phyloP scores from a whole-genome alignment of 23 red algal species.

The Porphyridium purpureum region DNA sequence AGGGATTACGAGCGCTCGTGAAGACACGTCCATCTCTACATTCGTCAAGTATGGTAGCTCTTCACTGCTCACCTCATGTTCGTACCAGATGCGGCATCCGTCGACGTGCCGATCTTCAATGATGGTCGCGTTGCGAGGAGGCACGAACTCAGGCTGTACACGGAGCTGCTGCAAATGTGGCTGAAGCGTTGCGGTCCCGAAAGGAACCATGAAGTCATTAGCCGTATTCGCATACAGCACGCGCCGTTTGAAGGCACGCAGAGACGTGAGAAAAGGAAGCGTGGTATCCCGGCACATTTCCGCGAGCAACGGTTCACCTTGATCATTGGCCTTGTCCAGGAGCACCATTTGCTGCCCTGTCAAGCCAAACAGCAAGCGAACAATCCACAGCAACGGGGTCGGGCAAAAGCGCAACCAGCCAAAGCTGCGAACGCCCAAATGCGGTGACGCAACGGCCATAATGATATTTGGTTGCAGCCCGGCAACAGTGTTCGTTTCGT shows the following conservation, averaged over 20 bases:
- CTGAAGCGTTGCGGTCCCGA: slow-evolving; percentile 45
- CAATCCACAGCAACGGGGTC: not conserved
- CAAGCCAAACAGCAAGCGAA: slow-evolving; percentile 5
- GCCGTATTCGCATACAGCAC: slow-evolving; percentile 31
- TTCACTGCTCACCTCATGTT: too few species aligned
- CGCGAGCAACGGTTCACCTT: not conserved
- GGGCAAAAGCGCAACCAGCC: slow-evolving; percentile 38
- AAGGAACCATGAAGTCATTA: slow-evolving; percentile 64
- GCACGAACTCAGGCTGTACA: not conserved
- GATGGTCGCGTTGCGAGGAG: not conserved
- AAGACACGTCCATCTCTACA: too few species aligned
- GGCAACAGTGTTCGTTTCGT: slow-evolving; percentile 2
- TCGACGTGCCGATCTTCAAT: not conserved
- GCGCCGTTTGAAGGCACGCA: slow-evolving; percentile 12
- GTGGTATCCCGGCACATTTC: not conserved
- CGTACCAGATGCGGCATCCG: slow-evolving; percentile 5
- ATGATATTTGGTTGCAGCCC: slow-evolving; percentile 13
- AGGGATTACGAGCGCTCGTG: too few species aligned
- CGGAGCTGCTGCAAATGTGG: not conserved
- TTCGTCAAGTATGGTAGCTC: too few species aligned
- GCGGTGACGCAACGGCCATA: slow-evolving; percentile 29
- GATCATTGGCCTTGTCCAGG: not conserved
- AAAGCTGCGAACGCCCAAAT: slow-evolving; percentile 51
- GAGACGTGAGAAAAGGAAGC: slow-evolving; percentile 16
- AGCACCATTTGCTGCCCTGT: not conserved